These are phyloP conservation scores for Sarocladium strictum DNA, from an alignment of 2,329 filamentous ascomycete species.

Conservation along the genomic window DNA sequence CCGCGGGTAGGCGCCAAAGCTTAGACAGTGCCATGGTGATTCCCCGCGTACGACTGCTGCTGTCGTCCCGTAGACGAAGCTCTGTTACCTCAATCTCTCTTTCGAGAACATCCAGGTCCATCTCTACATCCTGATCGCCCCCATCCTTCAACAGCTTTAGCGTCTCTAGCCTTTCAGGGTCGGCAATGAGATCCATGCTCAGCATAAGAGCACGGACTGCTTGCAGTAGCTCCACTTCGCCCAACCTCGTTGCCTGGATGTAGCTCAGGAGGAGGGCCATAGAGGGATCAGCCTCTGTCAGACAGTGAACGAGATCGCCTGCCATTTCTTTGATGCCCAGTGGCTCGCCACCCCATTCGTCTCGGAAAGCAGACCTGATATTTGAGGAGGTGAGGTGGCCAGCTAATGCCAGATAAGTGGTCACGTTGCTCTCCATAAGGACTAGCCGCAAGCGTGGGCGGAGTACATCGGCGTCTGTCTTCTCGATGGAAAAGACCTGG, in stretches of 20 bases:
- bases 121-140: conserved; percentile 31
- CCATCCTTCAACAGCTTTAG: conserved; percentile 25
- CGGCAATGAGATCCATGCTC: conserved; percentile 56
- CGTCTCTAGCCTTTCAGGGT: conserved; percentile 25
- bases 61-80: conserved; percentile 59
- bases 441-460: conserved; percentile 26
- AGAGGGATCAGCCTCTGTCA: conserved; percentile 61
- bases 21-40: conserved; percentile 65
- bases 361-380: conserved; percentile 50
- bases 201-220: conserved; percentile 62
- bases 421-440: conserved; percentile 46
- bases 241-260: conserved; percentile 59
- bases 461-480: conserved; percentile 30
- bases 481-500: conserved; percentile 52
- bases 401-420: conserved; percentile 53
- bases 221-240: conserved; percentile 59
- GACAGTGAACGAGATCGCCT: conserved; percentile 54
- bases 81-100: conserved; percentile 63
- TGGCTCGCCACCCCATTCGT: conserved; percentile 37
- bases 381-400: conserved; percentile 57
- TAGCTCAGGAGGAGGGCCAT: conserved; percentile 62
- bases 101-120: conserved; percentile 55
- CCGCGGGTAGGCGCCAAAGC: conserved; percentile 58
- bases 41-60: conserved; percentile 55
- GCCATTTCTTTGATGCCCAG: conserved; percentile 42